Evolutionary conservation across 2,329 filamentous ascomycete species (phyloP).

Genomic region (Fonsecaea multimorphosa): DNA sequence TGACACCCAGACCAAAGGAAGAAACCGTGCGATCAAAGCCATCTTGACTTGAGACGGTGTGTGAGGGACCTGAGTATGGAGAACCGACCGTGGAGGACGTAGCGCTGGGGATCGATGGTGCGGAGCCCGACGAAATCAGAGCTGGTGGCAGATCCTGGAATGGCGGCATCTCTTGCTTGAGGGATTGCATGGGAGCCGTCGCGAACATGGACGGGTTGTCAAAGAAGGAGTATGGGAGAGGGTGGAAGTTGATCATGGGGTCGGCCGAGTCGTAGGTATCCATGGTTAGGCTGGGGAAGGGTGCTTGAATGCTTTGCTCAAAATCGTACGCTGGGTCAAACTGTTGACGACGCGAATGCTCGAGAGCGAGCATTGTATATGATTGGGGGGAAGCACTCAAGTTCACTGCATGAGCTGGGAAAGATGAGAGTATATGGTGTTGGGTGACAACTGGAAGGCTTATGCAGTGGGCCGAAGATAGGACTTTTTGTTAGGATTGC

Average conservation of each 20-base stretch:
- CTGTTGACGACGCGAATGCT: constrained; percentile 37
- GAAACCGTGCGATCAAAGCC: constrained; percentile 61
- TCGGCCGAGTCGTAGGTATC: constrained; percentile 30
- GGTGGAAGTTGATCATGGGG: constrained; percentile 33
- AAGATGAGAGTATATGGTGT: constrained; percentile 8
- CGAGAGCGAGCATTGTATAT: constrained; percentile 37
- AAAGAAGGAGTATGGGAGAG: constrained; percentile 35
- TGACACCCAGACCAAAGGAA: constrained; percentile 62
- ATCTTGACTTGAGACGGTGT: constrained; percentile 58
- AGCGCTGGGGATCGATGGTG: constrained; percentile 61
- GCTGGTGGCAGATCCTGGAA: constrained; percentile 56
- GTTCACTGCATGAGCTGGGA: constrained; percentile 26
- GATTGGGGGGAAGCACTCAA: not conserved
- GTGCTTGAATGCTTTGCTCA: constrained; percentile 34
- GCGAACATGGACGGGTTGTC: constrained; percentile 33
- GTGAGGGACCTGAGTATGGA: constrained; percentile 67
- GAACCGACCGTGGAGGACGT: constrained; percentile 72
- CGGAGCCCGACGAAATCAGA: constrained; percentile 67
- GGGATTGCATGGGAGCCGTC: constrained; percentile 26
- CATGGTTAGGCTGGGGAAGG: constrained; percentile 36
- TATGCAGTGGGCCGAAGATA: constrained; percentile 17
- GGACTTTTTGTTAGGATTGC: constrained; percentile 7
- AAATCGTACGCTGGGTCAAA: constrained; percentile 31
- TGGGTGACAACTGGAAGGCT: constrained; percentile 14
- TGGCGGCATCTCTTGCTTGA: constrained; percentile 35